A percentile compares a stretch with the other conserved stretches of the same genome.
phyloP scores from a whole-genome alignment of 2,329 filamentous ascomycete species.

The Ceratocystiopsis brevicomis region DNA sequence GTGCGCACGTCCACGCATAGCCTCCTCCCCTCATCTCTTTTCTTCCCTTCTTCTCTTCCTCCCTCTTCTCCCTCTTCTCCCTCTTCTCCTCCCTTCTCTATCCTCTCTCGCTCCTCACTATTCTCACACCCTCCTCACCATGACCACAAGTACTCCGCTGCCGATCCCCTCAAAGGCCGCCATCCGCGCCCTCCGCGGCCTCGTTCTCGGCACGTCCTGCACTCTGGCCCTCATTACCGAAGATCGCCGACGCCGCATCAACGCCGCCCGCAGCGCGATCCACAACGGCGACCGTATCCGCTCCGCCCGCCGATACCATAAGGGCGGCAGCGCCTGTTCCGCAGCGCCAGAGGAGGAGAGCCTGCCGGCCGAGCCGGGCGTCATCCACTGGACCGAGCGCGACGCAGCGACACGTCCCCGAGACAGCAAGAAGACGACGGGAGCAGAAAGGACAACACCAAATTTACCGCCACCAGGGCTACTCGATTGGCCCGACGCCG shows the following conservation, averaged over 20 bases:
- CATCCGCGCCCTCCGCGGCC: conserved; percentile 24
- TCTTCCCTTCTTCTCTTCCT: not conserved
- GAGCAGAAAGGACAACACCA: not conserved
- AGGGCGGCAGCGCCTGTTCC: conserved; percentile 12
- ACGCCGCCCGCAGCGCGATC: conserved; percentile 19
- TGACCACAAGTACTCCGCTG: conserved; percentile 12
- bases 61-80: not conserved
- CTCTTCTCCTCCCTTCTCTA: not conserved
- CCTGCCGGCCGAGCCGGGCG: conserved; percentile 1
- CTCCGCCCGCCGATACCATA: conserved; percentile 19
- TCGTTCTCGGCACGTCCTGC: conserved; percentile 27
- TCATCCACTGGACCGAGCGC: conserved; percentile 1
- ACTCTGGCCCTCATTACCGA: conserved; percentile 24
- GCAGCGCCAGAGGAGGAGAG: conserved; percentile 11
- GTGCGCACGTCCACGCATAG: too few relatives aligned
- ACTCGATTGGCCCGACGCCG: not conserved
- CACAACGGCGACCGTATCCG: conserved; percentile 23
- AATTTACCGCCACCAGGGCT: not conserved
- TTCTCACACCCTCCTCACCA: conserved; percentile 10
- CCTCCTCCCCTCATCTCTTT: not conserved
- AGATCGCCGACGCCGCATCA: conserved; percentile 26
- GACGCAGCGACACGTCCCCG: too few relatives aligned
- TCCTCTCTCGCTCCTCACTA: not conserved
- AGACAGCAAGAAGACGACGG: not conserved
- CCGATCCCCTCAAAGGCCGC: conserved; percentile 27